Conservation (phyloP, 331 rosid species). For the Phaseolus coccineus region DNA sequence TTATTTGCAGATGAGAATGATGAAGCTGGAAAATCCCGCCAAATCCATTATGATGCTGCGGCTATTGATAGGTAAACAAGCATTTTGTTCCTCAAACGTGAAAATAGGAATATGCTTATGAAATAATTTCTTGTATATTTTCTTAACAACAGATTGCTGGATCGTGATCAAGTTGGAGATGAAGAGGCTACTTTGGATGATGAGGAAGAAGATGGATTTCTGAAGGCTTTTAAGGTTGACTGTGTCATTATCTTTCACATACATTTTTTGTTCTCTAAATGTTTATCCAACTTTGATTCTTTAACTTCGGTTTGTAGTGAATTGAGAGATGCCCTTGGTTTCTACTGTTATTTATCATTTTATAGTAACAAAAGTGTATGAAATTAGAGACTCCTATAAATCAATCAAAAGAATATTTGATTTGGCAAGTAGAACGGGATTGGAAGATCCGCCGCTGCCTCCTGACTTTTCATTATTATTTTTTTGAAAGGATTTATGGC, state of each 20-base stretch:
- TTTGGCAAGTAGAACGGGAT: conserved; percentile 33
- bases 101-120: conserved; percentile 38
- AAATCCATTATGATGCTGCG: conserved; percentile 95
- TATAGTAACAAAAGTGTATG: conserved; percentile 3
- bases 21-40: conserved; percentile 93
- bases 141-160: conserved; percentile 71
- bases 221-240: conserved; percentile 93
- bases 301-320: conserved; percentile 17
- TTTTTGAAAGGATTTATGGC: conserved; percentile 20
- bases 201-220: conserved; percentile 93
- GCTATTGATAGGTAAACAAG: conserved; percentile 82
- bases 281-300: conserved; percentile 25
- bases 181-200: conserved; percentile 90
- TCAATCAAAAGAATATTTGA: conserved; percentile 28
- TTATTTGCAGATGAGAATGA: conserved; percentile 96
- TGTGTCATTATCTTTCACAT: conserved; percentile 36
- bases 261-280: conserved; percentile 28
- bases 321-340: conserved; percentile 32
- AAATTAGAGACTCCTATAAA: not conserved
- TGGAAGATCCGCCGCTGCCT: conserved; percentile 6
- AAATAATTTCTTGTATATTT: conserved; percentile 40
- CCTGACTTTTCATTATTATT: not conserved
- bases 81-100: conserved; percentile 23
- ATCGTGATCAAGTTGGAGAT: conserved; percentile 88
- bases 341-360: conserved; percentile 17